Base-by-base conservation (phyloP, 495 filamentous ascomycete species). In the Hypoxylon lienhwacheense region DNA sequence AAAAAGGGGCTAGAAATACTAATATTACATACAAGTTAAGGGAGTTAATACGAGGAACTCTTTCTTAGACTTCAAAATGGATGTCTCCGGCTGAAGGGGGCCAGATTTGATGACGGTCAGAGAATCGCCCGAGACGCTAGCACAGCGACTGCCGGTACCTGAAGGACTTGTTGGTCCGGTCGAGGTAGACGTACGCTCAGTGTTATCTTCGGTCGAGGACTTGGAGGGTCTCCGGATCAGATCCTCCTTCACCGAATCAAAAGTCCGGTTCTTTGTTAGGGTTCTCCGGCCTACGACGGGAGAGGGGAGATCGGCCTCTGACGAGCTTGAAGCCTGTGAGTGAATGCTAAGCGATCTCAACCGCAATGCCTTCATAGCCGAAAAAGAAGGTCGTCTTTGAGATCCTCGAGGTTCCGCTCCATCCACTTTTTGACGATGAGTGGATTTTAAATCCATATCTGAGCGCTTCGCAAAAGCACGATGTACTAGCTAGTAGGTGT, bases 41-140 rank as follows among this genome's bases (percentile, higher is more conserved):
- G 91, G 85, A 7, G 91, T 97, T 26, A 97, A 77, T n/a, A 96
- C 93, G 22, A 97, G 73, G 58, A 90, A 97, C 54, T 95, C 90
- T 62, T 83, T 88, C 72, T 88, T 91, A 66, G 89, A 87, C 66
- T 89, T 81, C 67, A 96, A 83, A 70, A 95, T 80, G 33, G 87
- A 83, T 20, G 85, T 82, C 25, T 88, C 88, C 1, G 86, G 85
- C 69, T 95, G 89, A 17, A 95, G 79, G 55, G 90, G 84, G 2
- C 89, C 89, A 1, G 55, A 66, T 26, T 66, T 66, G 28, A 63
- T 49, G 6, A 63, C 36, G 5, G 42, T 8, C 7, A 37, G 36
- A 29, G 25, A n/a, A 32, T 66, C 64, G 8, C 55, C 55, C 19
- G 24, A 51, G 15, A 63, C 36, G 14, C 64, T 66, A 4, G 59